Base-by-base conservation (phyloP, 1,139 yeast species). In the Protomyces macrosporus region DNA sequence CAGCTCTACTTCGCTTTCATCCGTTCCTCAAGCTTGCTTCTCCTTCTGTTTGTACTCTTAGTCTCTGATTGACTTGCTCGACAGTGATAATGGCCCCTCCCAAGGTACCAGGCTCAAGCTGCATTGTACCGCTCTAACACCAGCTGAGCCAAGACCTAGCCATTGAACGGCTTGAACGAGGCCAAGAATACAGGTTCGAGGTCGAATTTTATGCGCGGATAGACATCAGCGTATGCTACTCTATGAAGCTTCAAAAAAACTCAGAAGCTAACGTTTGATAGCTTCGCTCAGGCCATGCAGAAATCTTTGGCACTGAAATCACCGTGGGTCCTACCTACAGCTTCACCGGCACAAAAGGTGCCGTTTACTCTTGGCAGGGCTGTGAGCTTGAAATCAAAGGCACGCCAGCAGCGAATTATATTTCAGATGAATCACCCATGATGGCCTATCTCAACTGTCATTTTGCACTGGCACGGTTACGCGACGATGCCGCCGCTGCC, bases 261-360 rank as follows among this genome's bases (percentile, higher is more conserved):
- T 3, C n/a, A n/a, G 40, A 10, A 52, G 42, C 35, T 6, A 52
- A 33, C 45, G 10, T 23, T 2, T 7, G 9, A 7, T 51, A 58
- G 62, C 59, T 64, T 45, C 40, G 54, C 30, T 76, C 78, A 6
- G 98, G 98, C 1, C 80, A 86, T 1, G 97, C 89, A 1, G 98
- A 93, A 75, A 81, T 91, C 23, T 90, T 88, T 75, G 98, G 98
- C 33, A 90, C 97, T 1, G 98, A 93, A 72, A 80, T 93, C 40
- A 89, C 97, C 1, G 77, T 80, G 42, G 90, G 88, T 66, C 80
- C 82, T 0, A 88, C 85, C 33, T 81, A 88, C 69, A 73, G 80
- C 63, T 81, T 86, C 77, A 72, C 79, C 72, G 81, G 93, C 66
- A 72, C 86, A 75, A 81, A 84, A 72, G 75, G 84, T 70, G 79